Percentiles rank a stretch among this genome's conserved stretches.
phyloP scores from a whole-genome alignment of 139 green algal genomes.

The Micractinium sp. region DNA sequence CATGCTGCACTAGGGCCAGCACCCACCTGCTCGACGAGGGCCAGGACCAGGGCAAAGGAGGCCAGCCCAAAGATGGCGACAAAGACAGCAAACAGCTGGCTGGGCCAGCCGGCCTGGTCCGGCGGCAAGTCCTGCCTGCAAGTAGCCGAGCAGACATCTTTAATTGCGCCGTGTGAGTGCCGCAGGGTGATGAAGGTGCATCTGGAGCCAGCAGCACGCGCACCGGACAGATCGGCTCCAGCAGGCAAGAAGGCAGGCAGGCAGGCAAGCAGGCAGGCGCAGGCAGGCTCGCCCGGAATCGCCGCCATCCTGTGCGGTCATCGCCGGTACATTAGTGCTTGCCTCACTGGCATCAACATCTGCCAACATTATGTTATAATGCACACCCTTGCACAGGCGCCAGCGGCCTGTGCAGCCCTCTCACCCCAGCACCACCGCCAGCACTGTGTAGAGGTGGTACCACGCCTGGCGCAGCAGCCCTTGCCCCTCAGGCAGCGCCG shows the following conservation, averaged over 20 bases:
- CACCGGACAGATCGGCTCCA: no score
- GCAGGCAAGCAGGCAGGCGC: background rate
- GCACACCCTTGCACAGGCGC: no score
- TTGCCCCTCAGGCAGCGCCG: background rate
- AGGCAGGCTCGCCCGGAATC: no score
- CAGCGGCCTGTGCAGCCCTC: background rate
- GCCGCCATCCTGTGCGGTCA: no score
- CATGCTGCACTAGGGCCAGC: no score
- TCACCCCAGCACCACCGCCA: constrained; percentile 9
- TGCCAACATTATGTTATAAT: no score
- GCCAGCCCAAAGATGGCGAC: constrained; percentile 57
- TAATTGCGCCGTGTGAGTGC: no score
- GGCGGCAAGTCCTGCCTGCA: constrained; percentile 28
- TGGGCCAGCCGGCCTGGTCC: background rate
- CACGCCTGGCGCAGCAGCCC: background rate
- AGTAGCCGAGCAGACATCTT: background rate
- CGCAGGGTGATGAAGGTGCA: no score
- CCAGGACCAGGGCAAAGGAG: constrained; percentile 72
- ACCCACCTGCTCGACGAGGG: constrained; percentile 63
- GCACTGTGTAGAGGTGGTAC: background rate
- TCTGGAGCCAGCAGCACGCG: no score
- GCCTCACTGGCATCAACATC: no score
- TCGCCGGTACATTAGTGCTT: no score
- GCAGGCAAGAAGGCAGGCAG: background rate
- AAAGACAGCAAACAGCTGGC: constrained; percentile 52